Evolutionary conservation across 176 grass and related monocot genomes (phyloP).

Genomic region (Cenchrus purpureus): DNA sequence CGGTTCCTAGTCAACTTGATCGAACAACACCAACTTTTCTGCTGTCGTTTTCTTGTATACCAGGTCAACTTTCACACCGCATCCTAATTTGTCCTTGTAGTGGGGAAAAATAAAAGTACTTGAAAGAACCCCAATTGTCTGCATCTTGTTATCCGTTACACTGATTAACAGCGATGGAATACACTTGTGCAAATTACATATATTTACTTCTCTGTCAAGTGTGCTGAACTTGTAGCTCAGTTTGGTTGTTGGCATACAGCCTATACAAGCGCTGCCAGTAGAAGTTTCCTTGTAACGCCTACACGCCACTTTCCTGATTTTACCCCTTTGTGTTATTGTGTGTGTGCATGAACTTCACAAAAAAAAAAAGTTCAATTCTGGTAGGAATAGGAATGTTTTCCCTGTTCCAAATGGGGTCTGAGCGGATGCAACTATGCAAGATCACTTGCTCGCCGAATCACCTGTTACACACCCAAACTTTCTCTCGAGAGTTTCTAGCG

Average conservation of each 20-base stretch:
- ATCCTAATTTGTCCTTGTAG: conserved; percentile 16
- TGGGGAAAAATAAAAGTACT: conserved; percentile 3
- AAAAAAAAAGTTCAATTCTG: not conserved
- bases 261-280: not conserved
- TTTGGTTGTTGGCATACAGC: not conserved
- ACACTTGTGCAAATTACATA: conserved; percentile 23
- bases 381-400: not conserved
- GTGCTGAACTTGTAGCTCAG: not conserved
- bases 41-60: conserved; percentile 41
- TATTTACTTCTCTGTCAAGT: not conserved
- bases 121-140: conserved; percentile 35
- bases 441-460: not conserved
- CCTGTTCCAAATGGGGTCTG: not conserved
- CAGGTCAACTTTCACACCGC: conserved; percentile 43
- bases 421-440: not conserved
- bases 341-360: not conserved
- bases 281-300: conserved; percentile 12
- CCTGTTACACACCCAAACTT: conserved; percentile 15
- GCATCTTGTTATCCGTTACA: conserved; percentile 20
- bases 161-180: conserved; percentile 21
- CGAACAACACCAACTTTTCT: conserved; percentile 7
- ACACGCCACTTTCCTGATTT: not conserved
- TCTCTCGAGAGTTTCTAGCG: not conserved
- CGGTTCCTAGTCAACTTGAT: conserved; percentile 16
- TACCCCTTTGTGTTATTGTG: not conserved